Conservation (phyloP, 192 early-diverging fungal genomes). For the Spizellomyces sp. region DNA sequence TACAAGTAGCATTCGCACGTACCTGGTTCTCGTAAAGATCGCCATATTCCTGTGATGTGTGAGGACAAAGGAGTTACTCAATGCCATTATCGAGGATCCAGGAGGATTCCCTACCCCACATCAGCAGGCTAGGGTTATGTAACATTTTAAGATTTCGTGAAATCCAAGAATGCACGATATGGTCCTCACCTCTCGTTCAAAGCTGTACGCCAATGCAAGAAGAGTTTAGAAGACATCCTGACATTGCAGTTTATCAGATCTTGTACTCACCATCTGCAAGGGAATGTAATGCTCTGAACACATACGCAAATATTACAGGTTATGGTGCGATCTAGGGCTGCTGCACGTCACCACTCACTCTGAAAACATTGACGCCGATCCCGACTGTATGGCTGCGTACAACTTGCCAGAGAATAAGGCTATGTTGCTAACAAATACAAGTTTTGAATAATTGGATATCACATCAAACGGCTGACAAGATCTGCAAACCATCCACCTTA, state of each 20-base stretch:
- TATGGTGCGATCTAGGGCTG: not conserved
- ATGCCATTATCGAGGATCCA: conserved; percentile 2
- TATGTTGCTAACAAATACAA: conserved; percentile 35
- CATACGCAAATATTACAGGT: conserved; percentile 16
- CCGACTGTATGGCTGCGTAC: conserved; percentile 50
- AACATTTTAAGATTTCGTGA: no score
- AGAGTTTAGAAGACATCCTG: not conserved
- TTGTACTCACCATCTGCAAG: conserved; percentile 44
- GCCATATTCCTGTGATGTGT: conserved; percentile 42
- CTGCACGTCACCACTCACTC: conserved; percentile 35
- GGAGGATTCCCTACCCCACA: conserved; percentile 17
- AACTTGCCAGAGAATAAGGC: conserved; percentile 53
- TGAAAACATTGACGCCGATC: conserved; percentile 63
- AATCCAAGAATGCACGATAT: no score
- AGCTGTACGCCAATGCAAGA: conserved; percentile 4
- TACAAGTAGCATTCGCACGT: not conserved
- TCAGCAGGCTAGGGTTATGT: conserved; percentile 14
- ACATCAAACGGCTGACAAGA: not conserved
- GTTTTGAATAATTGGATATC: not conserved
- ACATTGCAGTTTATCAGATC: conserved; percentile 18
- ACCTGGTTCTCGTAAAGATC: conserved; percentile 48
- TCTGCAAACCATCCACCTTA: conserved; percentile 13
- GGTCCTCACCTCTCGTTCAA: conserved; percentile 24
- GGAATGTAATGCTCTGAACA: conserved; percentile 48
- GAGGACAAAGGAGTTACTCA: conserved; percentile 20